Conservation (phyloP, 768 basidiomycete genomes). For the Lentinula edodes region DNA sequence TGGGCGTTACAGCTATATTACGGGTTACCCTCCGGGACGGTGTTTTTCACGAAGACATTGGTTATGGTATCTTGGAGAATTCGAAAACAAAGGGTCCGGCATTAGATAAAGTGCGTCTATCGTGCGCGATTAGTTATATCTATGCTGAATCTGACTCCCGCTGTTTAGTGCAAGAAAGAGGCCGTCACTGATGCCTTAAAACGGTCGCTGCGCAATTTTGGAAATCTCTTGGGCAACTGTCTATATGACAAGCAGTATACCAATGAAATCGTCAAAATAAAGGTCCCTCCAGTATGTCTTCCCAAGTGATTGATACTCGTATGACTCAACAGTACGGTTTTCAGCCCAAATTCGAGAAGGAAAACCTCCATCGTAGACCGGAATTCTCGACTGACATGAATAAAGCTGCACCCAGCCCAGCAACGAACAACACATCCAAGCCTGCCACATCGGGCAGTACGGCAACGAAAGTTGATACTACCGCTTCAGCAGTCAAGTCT, state of each 20-base stretch:
- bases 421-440: slow-evolving; percentile 5
- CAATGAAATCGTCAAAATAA: slow-evolving; percentile 82
- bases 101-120: slow-evolving; percentile 76
- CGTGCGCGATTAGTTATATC: neutral
- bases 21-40: slow-evolving; percentile 87
- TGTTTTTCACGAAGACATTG: slow-evolving; percentile 88
- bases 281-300: slow-evolving; percentile 68
- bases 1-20: slow-evolving; percentile 82
- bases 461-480: neutral
- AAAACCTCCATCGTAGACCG: slow-evolving; percentile 63
- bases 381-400: slow-evolving; percentile 54
- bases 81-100: slow-evolving; percentile 78
- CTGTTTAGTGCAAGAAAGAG: slow-evolving; percentile 89
- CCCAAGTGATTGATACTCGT: neutral
- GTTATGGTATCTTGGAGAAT: slow-evolving; percentile 86
- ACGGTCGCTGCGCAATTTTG: slow-evolving; percentile 86
- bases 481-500: slow-evolving; percentile 3
- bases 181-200: slow-evolving; percentile 95
- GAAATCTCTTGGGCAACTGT: slow-evolving; percentile 93
- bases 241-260: slow-evolving; percentile 93
- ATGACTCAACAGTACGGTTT: neutral
- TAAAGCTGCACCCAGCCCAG: slow-evolving; percentile 14
- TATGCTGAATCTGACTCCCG: neutral
- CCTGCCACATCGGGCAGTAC: neutral
- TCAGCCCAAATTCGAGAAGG: slow-evolving; percentile 64